These are phyloP conservation scores for Bryum argenteum DNA, from an alignment of 225 moss, liverwort and hornwort species.

Conservation along the genomic window DNA sequence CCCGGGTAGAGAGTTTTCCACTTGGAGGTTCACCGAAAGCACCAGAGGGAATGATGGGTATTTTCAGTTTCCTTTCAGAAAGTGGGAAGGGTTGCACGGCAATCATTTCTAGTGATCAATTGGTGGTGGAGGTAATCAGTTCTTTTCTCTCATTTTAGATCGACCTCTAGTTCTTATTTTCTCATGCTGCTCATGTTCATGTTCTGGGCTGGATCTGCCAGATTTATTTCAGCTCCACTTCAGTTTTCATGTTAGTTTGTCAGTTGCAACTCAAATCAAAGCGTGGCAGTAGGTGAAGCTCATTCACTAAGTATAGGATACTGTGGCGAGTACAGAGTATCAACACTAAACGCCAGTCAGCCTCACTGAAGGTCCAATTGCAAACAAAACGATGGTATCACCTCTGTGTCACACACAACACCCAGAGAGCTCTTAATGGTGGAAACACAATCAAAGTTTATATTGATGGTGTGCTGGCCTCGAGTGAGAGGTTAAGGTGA, in stretches of 20 bases:
- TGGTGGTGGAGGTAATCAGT: conserved; percentile 63
- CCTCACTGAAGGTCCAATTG: conserved; percentile 49
- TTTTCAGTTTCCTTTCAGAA: conserved; percentile 81
- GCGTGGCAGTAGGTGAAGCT: background rate
- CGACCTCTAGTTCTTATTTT: conserved; percentile 2
- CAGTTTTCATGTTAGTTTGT: conserved; percentile 11
- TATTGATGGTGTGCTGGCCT: conserved; percentile 63
- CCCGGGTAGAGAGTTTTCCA: conserved; percentile 67
- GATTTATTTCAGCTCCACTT: background rate
- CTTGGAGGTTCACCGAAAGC: conserved; percentile 47
- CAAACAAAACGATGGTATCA: conserved; percentile 75
- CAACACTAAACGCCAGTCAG: conserved; percentile 61
- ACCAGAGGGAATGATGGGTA: conserved; percentile 66
- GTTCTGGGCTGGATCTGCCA: too few species aligned
- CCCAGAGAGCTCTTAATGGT: conserved; percentile 74
- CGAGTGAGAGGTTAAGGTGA: conserved; percentile 73
- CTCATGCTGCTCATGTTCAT: background rate
- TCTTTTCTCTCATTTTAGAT: conserved; percentile 17
- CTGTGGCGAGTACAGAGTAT: conserved; percentile 50
- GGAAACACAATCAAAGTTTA: conserved; percentile 76
- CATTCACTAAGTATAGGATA: conserved; percentile 12
- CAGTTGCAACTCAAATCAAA: conserved; percentile 14
- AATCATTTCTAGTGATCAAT: conserved; percentile 62
- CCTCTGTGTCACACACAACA: conserved; percentile 74
- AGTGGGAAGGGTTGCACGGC: conserved; percentile 78